phyloP scores from a whole-genome alignment of 345 rosid species.

The Eucalyptus melliodora region DNA sequence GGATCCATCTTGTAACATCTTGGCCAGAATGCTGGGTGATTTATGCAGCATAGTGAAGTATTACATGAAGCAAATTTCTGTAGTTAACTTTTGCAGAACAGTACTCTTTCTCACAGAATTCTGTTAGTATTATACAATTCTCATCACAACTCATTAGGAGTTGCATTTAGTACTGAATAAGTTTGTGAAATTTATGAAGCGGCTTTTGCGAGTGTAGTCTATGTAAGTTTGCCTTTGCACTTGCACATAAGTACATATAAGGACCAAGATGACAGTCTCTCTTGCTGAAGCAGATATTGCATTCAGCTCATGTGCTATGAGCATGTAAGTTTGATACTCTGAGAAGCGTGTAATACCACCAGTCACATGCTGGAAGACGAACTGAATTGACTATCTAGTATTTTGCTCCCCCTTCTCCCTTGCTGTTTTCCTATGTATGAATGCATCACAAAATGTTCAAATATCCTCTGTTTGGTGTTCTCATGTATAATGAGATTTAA shows the following conservation, averaged over 20 bases:
- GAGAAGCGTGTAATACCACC: not conserved
- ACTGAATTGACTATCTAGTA: not conserved
- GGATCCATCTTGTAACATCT: not conserved
- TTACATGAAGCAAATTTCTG: not conserved
- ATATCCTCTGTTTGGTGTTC: not conserved
- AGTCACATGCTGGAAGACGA: not conserved
- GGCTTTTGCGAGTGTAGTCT: not conserved
- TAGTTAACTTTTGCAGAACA: not conserved
- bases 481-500: not conserved
- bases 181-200: not conserved
- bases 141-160: not conserved
- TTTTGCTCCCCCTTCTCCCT: not conserved
- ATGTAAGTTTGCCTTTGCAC: not conserved
- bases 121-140: not conserved
- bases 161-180: not conserved
- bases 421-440: not conserved
- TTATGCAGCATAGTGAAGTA: not conserved
- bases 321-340: not conserved
- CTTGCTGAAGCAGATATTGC: not conserved
- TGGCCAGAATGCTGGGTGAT: not conserved
- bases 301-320: not conserved
- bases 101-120: not conserved
- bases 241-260: not conserved
- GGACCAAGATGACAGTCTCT: not conserved
- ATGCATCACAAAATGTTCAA: not conserved